phyloP scores from a whole-genome alignment of 305 asterid species.

The Lippia alba region DNA sequence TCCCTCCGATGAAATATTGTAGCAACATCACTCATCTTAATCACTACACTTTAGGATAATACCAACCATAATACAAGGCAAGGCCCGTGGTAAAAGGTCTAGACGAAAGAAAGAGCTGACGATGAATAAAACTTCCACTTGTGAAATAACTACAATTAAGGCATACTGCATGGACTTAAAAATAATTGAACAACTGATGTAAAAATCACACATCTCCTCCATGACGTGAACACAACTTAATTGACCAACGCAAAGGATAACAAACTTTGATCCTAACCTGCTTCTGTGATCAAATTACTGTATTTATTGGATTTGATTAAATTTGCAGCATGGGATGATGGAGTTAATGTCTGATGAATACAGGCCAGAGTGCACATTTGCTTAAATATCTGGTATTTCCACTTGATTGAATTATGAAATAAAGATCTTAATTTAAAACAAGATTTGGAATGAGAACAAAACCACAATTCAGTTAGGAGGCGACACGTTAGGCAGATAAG shows the following conservation, averaged over 20 bases:
- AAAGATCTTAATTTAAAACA: neutral
- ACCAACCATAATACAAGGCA: slow-evolving; percentile 2
- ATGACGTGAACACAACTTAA: neutral
- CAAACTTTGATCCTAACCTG: neutral
- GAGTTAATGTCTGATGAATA: neutral
- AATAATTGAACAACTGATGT: neutral
- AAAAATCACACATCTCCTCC: neutral
- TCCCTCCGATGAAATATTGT: neutral
- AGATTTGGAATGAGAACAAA: neutral
- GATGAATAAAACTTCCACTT: neutral
- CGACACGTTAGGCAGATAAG: slow-evolving; percentile 6
- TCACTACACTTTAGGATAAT: neutral
- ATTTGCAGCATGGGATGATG: slow-evolving; percentile 1
- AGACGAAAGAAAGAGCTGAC: neutral
- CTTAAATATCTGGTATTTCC: slow-evolving; percentile 18
- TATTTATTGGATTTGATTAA: neutral
- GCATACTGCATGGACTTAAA: neutral
- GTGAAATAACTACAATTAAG: neutral
- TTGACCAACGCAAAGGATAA: neutral
- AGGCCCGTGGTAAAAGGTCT: neutral
- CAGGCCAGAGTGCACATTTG: slow-evolving; percentile 7
- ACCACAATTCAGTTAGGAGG: neutral
- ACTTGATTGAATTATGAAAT: neutral
- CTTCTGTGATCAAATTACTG: neutral
- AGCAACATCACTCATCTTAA: no score